These are phyloP conservation scores for Priceomyces melissophilus DNA, from an alignment of 805 yeast species.

Conservation along the genomic window DNA sequence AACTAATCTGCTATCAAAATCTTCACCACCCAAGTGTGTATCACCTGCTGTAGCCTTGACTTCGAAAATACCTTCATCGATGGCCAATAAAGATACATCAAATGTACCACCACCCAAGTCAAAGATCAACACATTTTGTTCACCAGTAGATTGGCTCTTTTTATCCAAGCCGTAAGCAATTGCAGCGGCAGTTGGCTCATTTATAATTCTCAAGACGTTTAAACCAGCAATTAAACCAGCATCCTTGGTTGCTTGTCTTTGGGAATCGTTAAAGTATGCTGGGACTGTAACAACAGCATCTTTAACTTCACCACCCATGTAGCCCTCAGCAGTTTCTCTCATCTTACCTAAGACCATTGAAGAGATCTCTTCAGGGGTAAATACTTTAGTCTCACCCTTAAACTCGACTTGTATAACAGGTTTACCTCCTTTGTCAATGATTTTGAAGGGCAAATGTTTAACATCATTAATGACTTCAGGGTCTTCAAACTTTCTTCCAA, in stretches of 20 bases:
- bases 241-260: constrained; percentile 97
- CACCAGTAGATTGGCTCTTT: constrained; percentile 43
- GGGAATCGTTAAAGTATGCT: constrained; percentile 96
- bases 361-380: constrained; percentile 93
- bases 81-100: constrained; percentile 45
- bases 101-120: constrained; percentile 51
- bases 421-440: constrained; percentile 67
- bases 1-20: constrained; percentile 94
- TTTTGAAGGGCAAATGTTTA: constrained; percentile 76
- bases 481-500: constrained; percentile 84
- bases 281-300: constrained; percentile 97
- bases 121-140: constrained; percentile 55
- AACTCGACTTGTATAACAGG: constrained; percentile 80
- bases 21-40: constrained; percentile 85
- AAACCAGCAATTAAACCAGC: constrained; percentile 96
- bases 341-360: constrained; percentile 88
- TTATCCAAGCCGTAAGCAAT: constrained; percentile 59
- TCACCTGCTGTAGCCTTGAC: constrained; percentile 50
- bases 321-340: constrained; percentile 92
- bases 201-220: constrained; percentile 90
- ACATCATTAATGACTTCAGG: constrained; percentile 63
- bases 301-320: constrained; percentile 50
- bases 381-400: constrained; percentile 80
- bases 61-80: constrained; percentile 48
- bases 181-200: constrained; percentile 89